Base-by-base conservation (phyloP, 805 yeast genomes). In the Zygoascus tannicola region DNA sequence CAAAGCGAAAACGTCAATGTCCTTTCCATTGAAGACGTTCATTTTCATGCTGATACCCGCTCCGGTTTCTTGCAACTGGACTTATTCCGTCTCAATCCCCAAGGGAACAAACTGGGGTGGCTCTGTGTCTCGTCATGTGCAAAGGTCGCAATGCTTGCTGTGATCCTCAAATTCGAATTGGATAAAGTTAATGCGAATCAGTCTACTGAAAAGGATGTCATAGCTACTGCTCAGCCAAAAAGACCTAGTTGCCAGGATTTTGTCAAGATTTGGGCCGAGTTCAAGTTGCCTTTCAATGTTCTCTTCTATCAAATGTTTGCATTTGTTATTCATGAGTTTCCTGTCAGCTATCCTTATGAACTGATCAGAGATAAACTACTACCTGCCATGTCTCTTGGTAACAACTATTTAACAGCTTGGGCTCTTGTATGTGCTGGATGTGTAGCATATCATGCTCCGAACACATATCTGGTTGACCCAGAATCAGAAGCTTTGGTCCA, bases 381-480 rank as follows among this genome's bases (percentile, higher is more conserved):
- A 12, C 30, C 30, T 7, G 30, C 30, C 12, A 26, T 26, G 30
- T 26, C 30, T 26, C 10, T 26, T 12, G 12, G 12, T 12, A 23
- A 36, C 15, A 21, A 36, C 19, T 15, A 8, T 8, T 26, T 26
- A 12, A 26, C 22, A 14, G 15, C 18, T 3, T 45, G 48, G 48
- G 40, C 44, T 8, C 23, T 45, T 22, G 22, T 45, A 7, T 37
- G 45, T 18, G 36, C 40, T 33, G 44, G 42, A 7, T 35, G 41
- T 20, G 20, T 45, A 28, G 3, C 41, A 16, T n/a, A 32, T 8
- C 30, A 18, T 12, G 23, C 22, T 3, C 15, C 18, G n/a, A 14
- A 7, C 23, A 28, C 32, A 4, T 26, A 26, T 26, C 12, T 12
- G 12, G 12, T 26, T 12, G 30, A 26, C 12, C 30, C 30, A 8